Conservation (phyloP, 768 basidiomycete species). For the Pisolithus albus region DNA sequence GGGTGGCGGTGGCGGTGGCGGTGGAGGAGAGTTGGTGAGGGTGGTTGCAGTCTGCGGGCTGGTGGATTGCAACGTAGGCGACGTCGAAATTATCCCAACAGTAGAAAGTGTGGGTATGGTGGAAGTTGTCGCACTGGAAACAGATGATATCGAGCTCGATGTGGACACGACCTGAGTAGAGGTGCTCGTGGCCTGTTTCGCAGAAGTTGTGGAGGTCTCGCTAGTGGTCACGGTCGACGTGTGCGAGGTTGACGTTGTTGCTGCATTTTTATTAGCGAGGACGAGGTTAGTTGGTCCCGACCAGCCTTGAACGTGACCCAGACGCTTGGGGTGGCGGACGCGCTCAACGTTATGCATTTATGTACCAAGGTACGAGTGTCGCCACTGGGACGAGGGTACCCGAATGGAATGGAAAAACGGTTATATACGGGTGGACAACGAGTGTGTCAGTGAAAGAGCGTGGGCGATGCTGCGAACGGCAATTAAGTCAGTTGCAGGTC, state of each 20-base stretch:
- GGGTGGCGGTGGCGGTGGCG: constrained; percentile 5
- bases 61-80: constrained; percentile 4
- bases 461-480: not conserved
- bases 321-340: constrained; percentile 27
- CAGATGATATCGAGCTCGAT: constrained; percentile 2
- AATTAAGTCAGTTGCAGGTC: not conserved
- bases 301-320: constrained; percentile 18
- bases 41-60: not conserved
- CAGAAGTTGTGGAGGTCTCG: not conserved
- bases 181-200: constrained; percentile 11
- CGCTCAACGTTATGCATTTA: constrained; percentile 26
- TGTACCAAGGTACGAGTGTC: constrained; percentile 17
- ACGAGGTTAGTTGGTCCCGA: constrained; percentile 3
- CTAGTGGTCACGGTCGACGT: not conserved
- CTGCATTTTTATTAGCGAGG: not conserved
- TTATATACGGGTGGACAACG: not conserved
- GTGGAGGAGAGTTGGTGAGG: constrained; percentile 1
- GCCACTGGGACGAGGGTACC: not conserved
- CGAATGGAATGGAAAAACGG: not conserved
- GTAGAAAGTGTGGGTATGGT: not conserved
- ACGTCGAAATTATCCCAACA: constrained; percentile 2
- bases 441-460: not conserved
- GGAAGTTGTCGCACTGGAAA: constrained; percentile 2
- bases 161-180: constrained; percentile 4
- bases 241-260: constrained; percentile 1